Conservation (phyloP, 305 asterid genomes). For the Lippia alba region DNA sequence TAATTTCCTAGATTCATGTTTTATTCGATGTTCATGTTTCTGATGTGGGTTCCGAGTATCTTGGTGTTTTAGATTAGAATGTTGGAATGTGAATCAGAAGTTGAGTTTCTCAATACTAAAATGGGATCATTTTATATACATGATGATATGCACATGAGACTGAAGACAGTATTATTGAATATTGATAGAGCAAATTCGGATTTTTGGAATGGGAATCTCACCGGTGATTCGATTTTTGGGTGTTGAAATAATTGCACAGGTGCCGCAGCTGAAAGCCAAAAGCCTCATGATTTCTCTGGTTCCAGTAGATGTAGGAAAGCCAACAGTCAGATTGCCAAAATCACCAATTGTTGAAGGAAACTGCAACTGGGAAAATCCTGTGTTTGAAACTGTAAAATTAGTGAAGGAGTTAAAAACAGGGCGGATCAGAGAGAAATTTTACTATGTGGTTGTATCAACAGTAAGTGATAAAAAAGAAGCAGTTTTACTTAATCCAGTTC, state of each 20-base stretch:
- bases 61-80: conserved; percentile 4
- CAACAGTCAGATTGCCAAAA: conserved; percentile 75
- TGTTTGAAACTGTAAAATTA: conserved; percentile 77
- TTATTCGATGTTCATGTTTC: neutral
- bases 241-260: conserved; percentile 54
- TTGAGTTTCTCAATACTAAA: neutral
- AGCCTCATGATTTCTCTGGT: conserved; percentile 78
- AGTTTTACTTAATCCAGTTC: conserved; percentile 6
- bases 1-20: conserved; percentile 24
- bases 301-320: conserved; percentile 89
- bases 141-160: conserved; percentile 11
- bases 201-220: conserved; percentile 31
- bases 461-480: conserved; percentile 50
- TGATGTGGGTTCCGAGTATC: neutral
- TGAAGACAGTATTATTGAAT: neutral
- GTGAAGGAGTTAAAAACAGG: conserved; percentile 77
- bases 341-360: conserved; percentile 74
- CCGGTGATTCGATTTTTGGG: conserved; percentile 21
- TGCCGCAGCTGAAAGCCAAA: conserved; percentile 84
- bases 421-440: conserved; percentile 69
- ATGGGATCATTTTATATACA: conserved; percentile 16
- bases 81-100: neutral
- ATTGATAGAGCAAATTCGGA: conserved; percentile 16
- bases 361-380: conserved; percentile 86
- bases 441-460: conserved; percentile 74